phyloP scores from a whole-genome alignment of 2,329 filamentous ascomycete species.

The Chrysoporthe cubensis region DNA sequence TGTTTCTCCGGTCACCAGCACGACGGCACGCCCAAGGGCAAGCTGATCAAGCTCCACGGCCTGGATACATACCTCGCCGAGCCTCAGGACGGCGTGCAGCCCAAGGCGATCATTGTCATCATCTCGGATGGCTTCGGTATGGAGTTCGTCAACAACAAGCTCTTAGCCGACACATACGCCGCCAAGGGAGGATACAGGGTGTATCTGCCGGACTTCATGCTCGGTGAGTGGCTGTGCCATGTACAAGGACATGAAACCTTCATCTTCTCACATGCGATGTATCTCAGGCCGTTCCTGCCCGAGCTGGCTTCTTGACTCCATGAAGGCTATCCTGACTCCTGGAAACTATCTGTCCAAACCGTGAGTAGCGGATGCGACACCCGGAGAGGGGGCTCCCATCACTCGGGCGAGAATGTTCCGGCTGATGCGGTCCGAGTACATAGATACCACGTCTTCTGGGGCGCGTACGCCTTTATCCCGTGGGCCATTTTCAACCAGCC shows the following conservation, averaged over 20 bases:
- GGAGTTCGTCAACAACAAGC: slow-evolving; percentile 55
- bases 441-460: slow-evolving; percentile 34
- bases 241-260: not conserved
- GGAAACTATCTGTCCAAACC: slow-evolving; percentile 37
- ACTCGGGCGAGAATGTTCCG: not conserved
- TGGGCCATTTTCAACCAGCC: slow-evolving; percentile 39
- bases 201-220: slow-evolving; percentile 61
- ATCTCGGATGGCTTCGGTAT: slow-evolving; percentile 61
- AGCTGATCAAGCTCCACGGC: slow-evolving; percentile 50
- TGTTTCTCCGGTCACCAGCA: slow-evolving; percentile 55
- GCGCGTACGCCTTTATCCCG: slow-evolving; percentile 37
- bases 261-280: not conserved
- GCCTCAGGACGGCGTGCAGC: slow-evolving; percentile 37
- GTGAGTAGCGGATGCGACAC: slow-evolving; percentile 33
- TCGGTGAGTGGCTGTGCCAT: slow-evolving; percentile 33
- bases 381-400: too few relatives aligned
- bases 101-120: slow-evolving; percentile 56
- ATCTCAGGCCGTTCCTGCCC: slow-evolving; percentile 38
- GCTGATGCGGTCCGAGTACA: not conserved
- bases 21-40: slow-evolving; percentile 48
- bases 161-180: slow-evolving; percentile 60
- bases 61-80: slow-evolving; percentile 52
- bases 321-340: slow-evolving; percentile 34
- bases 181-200: slow-evolving; percentile 53
- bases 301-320: slow-evolving; percentile 36